Percentiles rank a stretch among this genome's conserved stretches.
Evolutionary conservation across 331 rosid species (phyloP).

Genomic region (Arachis monticola): DNA sequence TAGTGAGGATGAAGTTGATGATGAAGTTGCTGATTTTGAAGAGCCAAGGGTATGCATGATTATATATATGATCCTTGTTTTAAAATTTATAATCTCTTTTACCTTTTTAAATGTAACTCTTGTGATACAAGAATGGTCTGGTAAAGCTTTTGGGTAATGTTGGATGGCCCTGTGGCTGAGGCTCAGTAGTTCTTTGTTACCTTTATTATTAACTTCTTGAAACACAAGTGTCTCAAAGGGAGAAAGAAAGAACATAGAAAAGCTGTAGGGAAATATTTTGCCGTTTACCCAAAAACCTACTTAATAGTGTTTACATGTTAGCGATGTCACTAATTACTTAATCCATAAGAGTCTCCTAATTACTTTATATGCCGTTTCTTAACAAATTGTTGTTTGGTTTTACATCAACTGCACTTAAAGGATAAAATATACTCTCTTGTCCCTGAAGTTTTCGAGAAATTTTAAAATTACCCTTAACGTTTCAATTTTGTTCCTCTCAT

Average conservation of each 20-base stretch:
- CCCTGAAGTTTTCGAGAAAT: no score
- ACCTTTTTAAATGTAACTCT: neutral
- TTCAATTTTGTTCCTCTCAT: no score
- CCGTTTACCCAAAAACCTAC: no score
- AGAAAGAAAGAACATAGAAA: no score
- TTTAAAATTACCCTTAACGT: no score
- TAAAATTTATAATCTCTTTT: constrained; percentile 23
- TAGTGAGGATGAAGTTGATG: constrained; percentile 86
- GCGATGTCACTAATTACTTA: neutral
- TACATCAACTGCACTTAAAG: neutral
- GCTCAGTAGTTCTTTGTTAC: no score
- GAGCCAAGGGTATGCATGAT: constrained; percentile 62
- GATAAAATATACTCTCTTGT: no score
- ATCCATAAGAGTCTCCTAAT: constrained; percentile 1
- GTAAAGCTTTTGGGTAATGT: constrained; percentile 12
- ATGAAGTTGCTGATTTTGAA: constrained; percentile 67
- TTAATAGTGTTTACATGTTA: no score
- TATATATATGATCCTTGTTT: constrained; percentile 17
- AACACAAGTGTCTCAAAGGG: no score
- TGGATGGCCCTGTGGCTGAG: neutral
- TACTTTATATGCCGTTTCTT: constrained; percentile 11
- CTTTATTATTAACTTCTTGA: no score
- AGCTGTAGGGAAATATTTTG: no score
- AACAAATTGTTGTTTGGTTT: neutral
- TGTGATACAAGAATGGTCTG: constrained; percentile 25